Base-by-base conservation (phyloP, 106 monocot genomes). In the Acanthochlamys bracteata region DNA sequence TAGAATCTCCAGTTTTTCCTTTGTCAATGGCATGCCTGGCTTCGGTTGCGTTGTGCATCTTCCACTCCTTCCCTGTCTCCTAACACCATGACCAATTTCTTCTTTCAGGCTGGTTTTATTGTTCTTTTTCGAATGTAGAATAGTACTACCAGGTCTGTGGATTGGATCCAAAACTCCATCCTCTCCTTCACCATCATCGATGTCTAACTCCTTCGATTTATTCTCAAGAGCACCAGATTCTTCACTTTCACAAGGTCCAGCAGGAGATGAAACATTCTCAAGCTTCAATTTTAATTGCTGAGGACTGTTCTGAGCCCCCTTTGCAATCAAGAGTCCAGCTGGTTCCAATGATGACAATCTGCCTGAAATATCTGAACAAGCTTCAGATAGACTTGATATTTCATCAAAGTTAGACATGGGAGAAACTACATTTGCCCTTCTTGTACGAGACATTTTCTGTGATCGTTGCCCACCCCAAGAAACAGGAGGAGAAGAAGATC, bases 351-450 rank as follows among this genome's bases (percentile, higher is more conserved):
- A 42, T 67, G 69, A 10, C 70, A 78, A 49, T 76, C 73, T 82
- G 11, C 62, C 7, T 53, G 62, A 72, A 66, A 42, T n/a, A 59
- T 90, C 84, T 58, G 84, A 10, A 64, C 69, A 79, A 63, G 75
- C 87, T 69, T 88, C 82, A 66, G 75, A 11, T 16, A 73, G 53
- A 52, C 26, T 60, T 60, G 67, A 74, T 25, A 68, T 51, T 52
- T 88, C 96, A 57, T 82, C 90, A 62, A 88, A 76, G 68, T 84
- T 86, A 61, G 84, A 85, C 13, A 91, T 74, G 0, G 91, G 96
- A 67, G 84, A 82, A 73, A 91, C 75, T n/a, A 98, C 69, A 74
- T 91, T 91, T 55, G 82, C 74, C 57, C 88, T 85, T 68, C 96
- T 88, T 41, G 82, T 83, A 3, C 88, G 75, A 1, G 80, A 83